A percentile compares a stretch with the other conserved stretches of the same genome.
Evolutionary conservation across 306 rosid species (phyloP).

Genomic region (Styphnolobium japonicum): DNA sequence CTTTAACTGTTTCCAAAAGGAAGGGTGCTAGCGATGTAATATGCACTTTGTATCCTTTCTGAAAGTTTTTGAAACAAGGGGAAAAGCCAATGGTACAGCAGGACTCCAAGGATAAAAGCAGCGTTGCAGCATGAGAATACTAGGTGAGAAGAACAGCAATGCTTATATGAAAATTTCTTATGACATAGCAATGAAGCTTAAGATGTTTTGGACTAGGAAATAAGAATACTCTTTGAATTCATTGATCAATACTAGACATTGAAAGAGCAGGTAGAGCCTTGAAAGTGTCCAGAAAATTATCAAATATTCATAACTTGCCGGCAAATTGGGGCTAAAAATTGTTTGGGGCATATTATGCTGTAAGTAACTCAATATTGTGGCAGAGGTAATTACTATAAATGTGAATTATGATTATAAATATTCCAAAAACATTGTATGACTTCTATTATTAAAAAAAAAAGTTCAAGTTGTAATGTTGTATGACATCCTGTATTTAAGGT

Average conservation of each 20-base stretch:
- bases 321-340: neutral
- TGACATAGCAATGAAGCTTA: neutral
- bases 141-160: neutral
- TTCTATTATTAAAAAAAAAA: neutral
- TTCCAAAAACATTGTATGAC: neutral
- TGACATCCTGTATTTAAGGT: neutral
- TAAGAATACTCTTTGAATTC: neutral
- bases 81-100: neutral
- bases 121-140: neutral
- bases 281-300: neutral
- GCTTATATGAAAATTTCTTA: neutral
- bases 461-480: neutral
- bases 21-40: neutral
- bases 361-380: neutral
- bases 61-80: neutral
- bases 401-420: slow-evolving; percentile 15
- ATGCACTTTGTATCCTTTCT: neutral
- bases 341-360: neutral
- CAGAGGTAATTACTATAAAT: slow-evolving; percentile 8
- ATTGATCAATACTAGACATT: neutral
- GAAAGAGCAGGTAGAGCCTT: neutral
- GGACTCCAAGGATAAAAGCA: slow-evolving; percentile 7
- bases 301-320: neutral
- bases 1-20: slow-evolving; percentile 11
- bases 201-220: neutral